Evolutionary conservation across 2,329 filamentous ascomycete genomes (phyloP).

Genomic region (Exophiala sp.): DNA sequence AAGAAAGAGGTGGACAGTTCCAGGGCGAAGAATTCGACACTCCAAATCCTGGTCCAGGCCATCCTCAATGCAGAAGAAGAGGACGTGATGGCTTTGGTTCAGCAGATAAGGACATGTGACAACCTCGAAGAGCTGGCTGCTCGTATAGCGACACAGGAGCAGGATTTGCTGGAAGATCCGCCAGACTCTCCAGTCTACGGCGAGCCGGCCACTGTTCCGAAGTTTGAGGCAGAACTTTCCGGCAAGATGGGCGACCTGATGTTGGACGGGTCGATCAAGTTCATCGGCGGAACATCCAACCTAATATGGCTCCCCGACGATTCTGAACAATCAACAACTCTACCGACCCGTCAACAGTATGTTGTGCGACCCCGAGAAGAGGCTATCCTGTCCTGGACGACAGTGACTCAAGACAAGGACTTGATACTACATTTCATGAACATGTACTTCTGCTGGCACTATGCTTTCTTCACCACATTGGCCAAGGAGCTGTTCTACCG

Average conservation of each 20-base stretch:
- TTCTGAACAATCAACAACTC: constrained; percentile 35
- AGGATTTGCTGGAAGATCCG: constrained; percentile 40
- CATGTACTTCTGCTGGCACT: constrained; percentile 98
- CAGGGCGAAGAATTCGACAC: constrained; percentile 77
- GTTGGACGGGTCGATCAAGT: constrained; percentile 79
- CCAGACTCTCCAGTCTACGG: constrained; percentile 35
- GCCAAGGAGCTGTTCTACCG: constrained; percentile 80
- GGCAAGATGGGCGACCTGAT: constrained; percentile 90
- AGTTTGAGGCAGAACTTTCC: constrained; percentile 72
- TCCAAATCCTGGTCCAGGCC: constrained; percentile 88
- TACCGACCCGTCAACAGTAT: constrained; percentile 6
- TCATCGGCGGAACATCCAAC: constrained; percentile 91
- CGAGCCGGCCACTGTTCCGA: constrained; percentile 27
- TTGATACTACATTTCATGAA: constrained; percentile 82
- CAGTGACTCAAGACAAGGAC: constrained; percentile 70
- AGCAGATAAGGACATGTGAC: constrained; percentile 80
- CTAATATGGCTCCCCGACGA: constrained; percentile 68
- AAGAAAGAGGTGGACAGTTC: constrained; percentile 85
- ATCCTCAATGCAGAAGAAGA: constrained; percentile 88
- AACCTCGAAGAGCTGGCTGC: constrained; percentile 60
- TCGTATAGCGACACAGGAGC: constrained; percentile 51
- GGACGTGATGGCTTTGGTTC: constrained; percentile 73
- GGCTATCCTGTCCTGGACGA: constrained; percentile 79
- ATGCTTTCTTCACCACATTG: constrained; percentile 88
- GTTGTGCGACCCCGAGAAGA: constrained; percentile 54